Conservation (phyloP, 2,329 filamentous ascomycete species). For the Colletotrichum melonis region DNA sequence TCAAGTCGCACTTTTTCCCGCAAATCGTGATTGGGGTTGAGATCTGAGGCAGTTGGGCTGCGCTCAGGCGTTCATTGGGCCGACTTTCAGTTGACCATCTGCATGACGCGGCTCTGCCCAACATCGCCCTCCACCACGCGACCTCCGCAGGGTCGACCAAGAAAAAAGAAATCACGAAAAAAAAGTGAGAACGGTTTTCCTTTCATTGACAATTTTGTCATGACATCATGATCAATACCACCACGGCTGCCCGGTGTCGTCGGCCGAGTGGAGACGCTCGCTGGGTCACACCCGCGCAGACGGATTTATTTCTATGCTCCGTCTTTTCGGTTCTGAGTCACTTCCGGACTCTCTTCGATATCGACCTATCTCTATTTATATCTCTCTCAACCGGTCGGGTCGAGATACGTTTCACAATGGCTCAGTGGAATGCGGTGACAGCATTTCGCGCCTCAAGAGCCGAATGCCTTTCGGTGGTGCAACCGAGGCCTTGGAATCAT, state of each 20-base stretch:
- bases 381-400: not conserved
- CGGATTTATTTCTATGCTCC: not conserved
- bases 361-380: not conserved
- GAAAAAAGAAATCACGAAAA: not conserved
- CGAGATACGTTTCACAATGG: conserved; percentile 31
- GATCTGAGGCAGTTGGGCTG: conserved; percentile 13
- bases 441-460: conserved; percentile 28
- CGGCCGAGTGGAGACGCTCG: conserved; percentile 14
- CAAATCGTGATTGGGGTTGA: not conserved
- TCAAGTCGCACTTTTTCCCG: conserved; percentile 16
- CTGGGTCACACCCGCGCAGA: not conserved
- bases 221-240: conserved; percentile 20
- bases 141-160: conserved; percentile 12
- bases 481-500: conserved; percentile 11
- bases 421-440: conserved; percentile 31
- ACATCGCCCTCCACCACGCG: conserved; percentile 18
- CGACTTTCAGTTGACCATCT: not conserved
- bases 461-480: conserved; percentile 20
- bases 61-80: conserved; percentile 32
- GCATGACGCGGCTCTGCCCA: conserved; percentile 29
- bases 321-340: not conserved
- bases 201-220: conserved; percentile 6
- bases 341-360: not conserved
- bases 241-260: not conserved
- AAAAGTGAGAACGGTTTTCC: not conserved